Evolutionary conservation across 495 filamentous ascomycete species (phyloP), one percentile per base, ranked within the genome.

Genomic region (Copromyces sp.): DNA sequence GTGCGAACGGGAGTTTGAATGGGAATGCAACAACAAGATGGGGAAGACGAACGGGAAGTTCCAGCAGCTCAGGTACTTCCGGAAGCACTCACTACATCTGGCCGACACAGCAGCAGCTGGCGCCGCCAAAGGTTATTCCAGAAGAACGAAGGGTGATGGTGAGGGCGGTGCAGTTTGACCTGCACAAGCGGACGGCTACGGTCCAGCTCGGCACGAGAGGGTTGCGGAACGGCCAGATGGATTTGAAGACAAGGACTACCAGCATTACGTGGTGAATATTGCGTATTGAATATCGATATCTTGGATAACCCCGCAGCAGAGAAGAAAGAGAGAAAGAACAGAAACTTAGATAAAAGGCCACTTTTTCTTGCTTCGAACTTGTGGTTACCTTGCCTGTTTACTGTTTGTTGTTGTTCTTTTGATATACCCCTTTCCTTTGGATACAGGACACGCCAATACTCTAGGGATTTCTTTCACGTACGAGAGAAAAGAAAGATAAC

Each of bases 121-220:
- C 53, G 53, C 53, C 53, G 29, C 53, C 14, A 65, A 77, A 74
- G 68, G 9, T 69, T 9, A 78, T 85, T 35, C 83, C 84, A 0
- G 84, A 84, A 32, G 84, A 86, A 40, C 84, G 79, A 77, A 82
- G 86, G 9, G 84, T 87, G 68, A 87, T 87, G 85, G 84, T 88
- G 39, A 80, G 83, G 71, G 83, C 84, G 29, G 86, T 87, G 72
- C 78, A 87, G 75, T 87, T 88, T 71, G 83, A 87, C 68, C 76
- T 88, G 70, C 84, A 84, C 37, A 79, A 82, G 75, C 79, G 82
- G 38, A 81, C 81, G 39, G 86, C 86, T 11, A 77, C 78, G 1
- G 78, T 88, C 7, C 78, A 85, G 74, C 84, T 86, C 32, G 86
- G 86, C 42, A 85, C 85, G 38, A 77, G 86, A 69, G 84, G 83